A percentile compares a stretch with the other conserved stretches of the same genome.
Evolutionary conservation across 164 flowering plant genomes (phyloP).

Genomic region (Kingdonia uniflora): DNA sequence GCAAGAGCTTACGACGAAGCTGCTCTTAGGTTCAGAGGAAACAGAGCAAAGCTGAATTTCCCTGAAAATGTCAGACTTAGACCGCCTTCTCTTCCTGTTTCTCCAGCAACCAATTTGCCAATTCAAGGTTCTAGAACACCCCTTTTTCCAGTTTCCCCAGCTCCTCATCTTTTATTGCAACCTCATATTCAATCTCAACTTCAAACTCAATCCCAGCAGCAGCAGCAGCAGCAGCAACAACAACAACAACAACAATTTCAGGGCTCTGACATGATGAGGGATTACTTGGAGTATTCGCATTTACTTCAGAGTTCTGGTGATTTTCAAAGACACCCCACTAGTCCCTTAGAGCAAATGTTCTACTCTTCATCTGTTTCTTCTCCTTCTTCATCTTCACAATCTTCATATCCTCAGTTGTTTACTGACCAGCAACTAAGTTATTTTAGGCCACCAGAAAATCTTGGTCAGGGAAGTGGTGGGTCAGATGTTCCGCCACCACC

Average conservation of each 20-base stretch:
- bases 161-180: conserved; percentile 1
- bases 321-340: conserved; percentile 17
- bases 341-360: conserved; percentile 23
- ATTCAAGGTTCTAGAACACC: conserved; percentile 16
- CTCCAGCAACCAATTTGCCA: conserved; percentile 9
- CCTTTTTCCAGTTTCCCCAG: conserved; percentile 12
- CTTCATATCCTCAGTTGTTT: conserved; percentile 21
- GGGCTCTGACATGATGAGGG: conserved; percentile 18
- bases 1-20: conserved; percentile 77
- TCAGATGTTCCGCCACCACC: conserved; percentile 20
- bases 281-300: conserved; percentile 49
- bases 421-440: conserved; percentile 15
- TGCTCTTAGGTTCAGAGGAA: conserved; percentile 63
- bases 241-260: conserved; percentile 7
- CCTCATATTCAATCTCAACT: background rate
- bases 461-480: conserved; percentile 12
- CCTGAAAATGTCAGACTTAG: conserved; percentile 58
- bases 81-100: conserved; percentile 17
- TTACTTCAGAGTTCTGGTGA: conserved; percentile 35
- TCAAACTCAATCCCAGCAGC: conserved; percentile 2
- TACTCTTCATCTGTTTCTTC: conserved; percentile 6
- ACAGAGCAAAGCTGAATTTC: conserved; percentile 74
- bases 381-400: conserved; percentile 9
- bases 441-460: conserved; percentile 21
- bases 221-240: background rate